Evolutionary conservation across 1,139 yeast species (phyloP).

Genomic region (Schwanniomyces etchellsii): DNA sequence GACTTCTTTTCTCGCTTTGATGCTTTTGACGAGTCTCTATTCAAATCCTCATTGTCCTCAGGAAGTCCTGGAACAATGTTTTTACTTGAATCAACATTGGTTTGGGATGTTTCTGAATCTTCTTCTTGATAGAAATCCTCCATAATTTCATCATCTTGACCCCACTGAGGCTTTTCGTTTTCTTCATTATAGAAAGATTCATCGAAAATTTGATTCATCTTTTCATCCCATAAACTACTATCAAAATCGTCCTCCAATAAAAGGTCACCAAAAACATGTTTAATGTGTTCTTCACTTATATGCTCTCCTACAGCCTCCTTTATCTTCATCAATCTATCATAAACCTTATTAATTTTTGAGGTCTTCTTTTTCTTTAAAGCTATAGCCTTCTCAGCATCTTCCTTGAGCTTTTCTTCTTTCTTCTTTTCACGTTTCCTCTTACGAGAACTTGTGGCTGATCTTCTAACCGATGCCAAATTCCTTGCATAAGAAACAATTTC

Average conservation of each 20-base stretch:
- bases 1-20: slow-evolving; percentile 55
- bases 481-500: slow-evolving; percentile 97
- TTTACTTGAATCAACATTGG: slow-evolving; percentile 8
- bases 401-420: slow-evolving; percentile 47
- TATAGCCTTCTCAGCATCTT: slow-evolving; percentile 51
- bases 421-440: slow-evolving; percentile 78
- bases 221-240: slow-evolving; percentile 85
- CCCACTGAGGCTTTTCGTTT: slow-evolving; percentile 38
- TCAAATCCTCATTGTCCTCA: slow-evolving; percentile 16
- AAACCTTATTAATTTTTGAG: slow-evolving; percentile 68
- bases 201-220: slow-evolving; percentile 80
- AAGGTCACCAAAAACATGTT: slow-evolving; percentile 63
- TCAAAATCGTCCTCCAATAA: slow-evolving; percentile 85
- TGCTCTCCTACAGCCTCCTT: slow-evolving; percentile 83
- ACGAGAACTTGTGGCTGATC: slow-evolving; percentile 69
- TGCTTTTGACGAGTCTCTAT: slow-evolving; percentile 22
- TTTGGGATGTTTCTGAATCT: slow-evolving; percentile 12
- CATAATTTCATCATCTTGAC: slow-evolving; percentile 25
- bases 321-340: slow-evolving; percentile 70
- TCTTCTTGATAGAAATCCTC: slow-evolving; percentile 14
- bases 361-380: slow-evolving; percentile 69
- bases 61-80: slow-evolving; percentile 7
- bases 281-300: slow-evolving; percentile 55
- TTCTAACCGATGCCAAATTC: slow-evolving; percentile 85
- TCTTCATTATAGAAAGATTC: slow-evolving; percentile 70